Percentiles rank a stretch among this genome's conserved stretches.
Conservation (phyloP, 257 asterid genomes). For the Scutellaria barbata region DNA sequence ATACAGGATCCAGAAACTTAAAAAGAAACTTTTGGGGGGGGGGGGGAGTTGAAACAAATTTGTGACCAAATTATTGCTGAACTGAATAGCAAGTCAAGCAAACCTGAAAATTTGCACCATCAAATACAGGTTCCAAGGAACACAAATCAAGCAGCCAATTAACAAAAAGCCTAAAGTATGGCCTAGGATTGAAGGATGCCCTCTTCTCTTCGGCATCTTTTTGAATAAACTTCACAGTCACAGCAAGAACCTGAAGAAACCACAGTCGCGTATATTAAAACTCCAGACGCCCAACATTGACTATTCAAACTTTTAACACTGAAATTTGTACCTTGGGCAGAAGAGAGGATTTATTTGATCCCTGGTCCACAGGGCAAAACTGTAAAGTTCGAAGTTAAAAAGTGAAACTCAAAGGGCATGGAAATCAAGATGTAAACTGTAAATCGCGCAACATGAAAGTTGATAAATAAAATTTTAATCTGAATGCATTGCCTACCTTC, state of each 20-base stretch:
- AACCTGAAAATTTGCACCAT: conserved; percentile 97
- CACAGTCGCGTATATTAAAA: conserved; percentile 19
- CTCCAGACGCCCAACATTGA: conserved; percentile 25
- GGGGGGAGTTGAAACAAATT: background rate
- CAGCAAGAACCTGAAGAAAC: conserved; percentile 74
- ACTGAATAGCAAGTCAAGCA: conserved; percentile 16
- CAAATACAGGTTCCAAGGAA: conserved; percentile 87
- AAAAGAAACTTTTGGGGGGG: background rate
- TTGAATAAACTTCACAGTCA: conserved; percentile 77
- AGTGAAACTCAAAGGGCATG: conserved; percentile 1
- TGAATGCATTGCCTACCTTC: conserved; percentile 58
- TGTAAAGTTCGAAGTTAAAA: conserved; percentile 42
- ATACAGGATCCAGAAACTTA: conserved; percentile 7
- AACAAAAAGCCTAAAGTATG: conserved; percentile 85
- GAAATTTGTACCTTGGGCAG: conserved; percentile 73
- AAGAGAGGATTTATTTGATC: conserved; percentile 70
- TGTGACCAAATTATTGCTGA: background rate
- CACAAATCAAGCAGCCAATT: conserved; percentile 93
- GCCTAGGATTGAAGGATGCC: conserved; percentile 78
- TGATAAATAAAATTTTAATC: conserved; percentile 11
- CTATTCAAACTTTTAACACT: conserved; percentile 8
- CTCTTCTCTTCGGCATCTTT: conserved; percentile 84
- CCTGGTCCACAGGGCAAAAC: conserved; percentile 87
- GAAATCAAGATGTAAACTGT: background rate
- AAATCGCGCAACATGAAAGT: background rate